These are phyloP conservation scores for Chimonanthus praecox DNA, from an alignment of 164 flowering plant genomes.

Conservation along the genomic window DNA sequence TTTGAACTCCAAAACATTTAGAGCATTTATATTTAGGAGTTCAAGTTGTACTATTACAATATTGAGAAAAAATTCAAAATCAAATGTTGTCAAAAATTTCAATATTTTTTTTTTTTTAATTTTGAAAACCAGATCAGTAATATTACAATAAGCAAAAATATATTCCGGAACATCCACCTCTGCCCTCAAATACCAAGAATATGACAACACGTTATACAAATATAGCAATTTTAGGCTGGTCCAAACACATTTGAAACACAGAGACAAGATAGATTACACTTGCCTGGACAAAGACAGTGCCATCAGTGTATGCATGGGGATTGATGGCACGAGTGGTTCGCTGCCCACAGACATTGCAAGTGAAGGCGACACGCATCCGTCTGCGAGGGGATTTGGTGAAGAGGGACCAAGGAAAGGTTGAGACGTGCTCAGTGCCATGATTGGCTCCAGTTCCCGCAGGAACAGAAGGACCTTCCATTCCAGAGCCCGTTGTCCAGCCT, in stretches of 20 bases:
- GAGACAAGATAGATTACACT: neutral
- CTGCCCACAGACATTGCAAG: conserved; percentile 87
- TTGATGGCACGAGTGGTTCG: conserved; percentile 94
- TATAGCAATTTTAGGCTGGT: neutral
- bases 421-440: conserved; percentile 42
- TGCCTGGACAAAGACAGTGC: conserved; percentile 96
- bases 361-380: conserved; percentile 90
- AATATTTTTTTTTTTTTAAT: too few relatives aligned
- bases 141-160: too few relatives aligned
- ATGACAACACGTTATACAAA: too few relatives aligned
- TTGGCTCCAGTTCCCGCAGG: conserved; percentile 47
- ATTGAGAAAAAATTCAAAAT: too few relatives aligned
- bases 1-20: too few relatives aligned
- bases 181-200: too few relatives aligned
- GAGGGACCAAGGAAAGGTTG: conserved; percentile 94
- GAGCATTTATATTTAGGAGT: too few relatives aligned
- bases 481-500: conserved; percentile 95
- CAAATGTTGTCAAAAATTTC: too few relatives aligned
- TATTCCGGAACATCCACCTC: too few relatives aligned
- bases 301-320: conserved; percentile 94
- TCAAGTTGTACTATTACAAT: too few relatives aligned
- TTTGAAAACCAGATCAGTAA: too few relatives aligned
- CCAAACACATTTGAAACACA: conserved; percentile 1
- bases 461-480: conserved; percentile 84
- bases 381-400: conserved; percentile 89